Evolutionary conservation across 192 early-diverging fungal genomes (phyloP).

Genomic region (Lobosporangium transversale): DNA sequence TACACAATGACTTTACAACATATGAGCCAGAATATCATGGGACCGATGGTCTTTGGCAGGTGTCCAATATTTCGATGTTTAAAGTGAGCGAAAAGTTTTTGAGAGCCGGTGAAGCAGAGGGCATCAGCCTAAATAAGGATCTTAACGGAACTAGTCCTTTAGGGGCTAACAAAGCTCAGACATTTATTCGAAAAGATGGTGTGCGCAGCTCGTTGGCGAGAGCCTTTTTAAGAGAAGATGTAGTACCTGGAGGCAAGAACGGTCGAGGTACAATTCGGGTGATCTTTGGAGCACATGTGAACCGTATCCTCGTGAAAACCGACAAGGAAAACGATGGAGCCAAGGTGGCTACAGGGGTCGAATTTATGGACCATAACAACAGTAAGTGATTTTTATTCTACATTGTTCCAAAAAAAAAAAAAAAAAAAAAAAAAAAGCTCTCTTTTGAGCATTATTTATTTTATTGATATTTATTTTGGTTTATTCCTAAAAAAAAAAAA

Average conservation of each 20-base stretch:
- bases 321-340: constrained; percentile 14
- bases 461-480: no score
- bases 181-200: constrained; percentile 32
- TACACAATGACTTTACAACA: constrained; percentile 17
- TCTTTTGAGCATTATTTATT: no score
- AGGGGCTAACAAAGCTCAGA: constrained; percentile 36
- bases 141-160: constrained; percentile 29
- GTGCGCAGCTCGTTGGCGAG: constrained; percentile 41
- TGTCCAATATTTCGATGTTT: constrained; percentile 31
- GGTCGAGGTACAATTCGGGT: constrained; percentile 21
- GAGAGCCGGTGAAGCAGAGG: constrained; percentile 19
- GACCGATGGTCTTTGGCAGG: constrained; percentile 35
- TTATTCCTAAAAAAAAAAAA: no score
- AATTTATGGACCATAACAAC: constrained; percentile 38
- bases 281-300: constrained; percentile 41
- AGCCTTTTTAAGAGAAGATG: constrained; percentile 23
- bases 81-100: constrained; percentile 15
- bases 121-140: constrained; percentile 40
- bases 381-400: no score
- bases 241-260: not conserved
- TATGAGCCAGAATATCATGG: constrained; percentile 41
- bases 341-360: constrained; percentile 38
- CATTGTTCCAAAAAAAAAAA: not conserved
- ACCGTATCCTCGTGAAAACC: constrained; percentile 22
- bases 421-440: no score